These are phyloP conservation scores for Capsicum baccatum DNA, from an alignment of 257 asterid genomes.

Conservation along the genomic window DNA sequence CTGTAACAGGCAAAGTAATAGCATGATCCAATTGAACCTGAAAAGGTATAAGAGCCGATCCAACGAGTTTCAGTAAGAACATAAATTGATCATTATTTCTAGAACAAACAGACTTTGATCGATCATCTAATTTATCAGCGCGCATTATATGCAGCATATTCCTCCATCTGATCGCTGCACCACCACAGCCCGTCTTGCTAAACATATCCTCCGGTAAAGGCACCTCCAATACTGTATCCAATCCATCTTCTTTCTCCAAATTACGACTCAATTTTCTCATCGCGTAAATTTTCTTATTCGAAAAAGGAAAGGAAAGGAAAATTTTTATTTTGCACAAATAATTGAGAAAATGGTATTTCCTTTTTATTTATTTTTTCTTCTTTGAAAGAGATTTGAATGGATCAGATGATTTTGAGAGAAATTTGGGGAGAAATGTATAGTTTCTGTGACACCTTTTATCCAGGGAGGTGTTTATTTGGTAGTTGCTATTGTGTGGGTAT, in stretches of 20 bases:
- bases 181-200: conserved; percentile 65
- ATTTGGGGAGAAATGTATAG: background rate
- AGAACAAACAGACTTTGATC: conserved; percentile 35
- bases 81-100: conserved; percentile 63
- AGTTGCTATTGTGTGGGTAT: background rate
- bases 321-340: background rate
- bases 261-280: conserved; percentile 75
- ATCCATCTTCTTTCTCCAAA: conserved; percentile 65
- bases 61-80: conserved; percentile 76
- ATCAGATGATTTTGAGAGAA: background rate
- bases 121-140: conserved; percentile 47
- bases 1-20: conserved; percentile 54
- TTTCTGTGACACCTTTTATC: background rate
- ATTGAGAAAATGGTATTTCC: background rate
- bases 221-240: conserved; percentile 88
- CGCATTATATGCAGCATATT: conserved; percentile 73
- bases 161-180: conserved; percentile 71
- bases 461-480: background rate
- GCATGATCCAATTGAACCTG: conserved; percentile 63
- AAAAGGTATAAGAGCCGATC: conserved; percentile 81
- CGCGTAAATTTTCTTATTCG: background rate
- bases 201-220: conserved; percentile 91
- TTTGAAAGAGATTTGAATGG: background rate
- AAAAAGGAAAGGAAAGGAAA: background rate
- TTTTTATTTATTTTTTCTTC: background rate